These are phyloP conservation scores for Erythrophleum ivorense DNA, from an alignment of 331 rosid species.

Conservation along the genomic window DNA sequence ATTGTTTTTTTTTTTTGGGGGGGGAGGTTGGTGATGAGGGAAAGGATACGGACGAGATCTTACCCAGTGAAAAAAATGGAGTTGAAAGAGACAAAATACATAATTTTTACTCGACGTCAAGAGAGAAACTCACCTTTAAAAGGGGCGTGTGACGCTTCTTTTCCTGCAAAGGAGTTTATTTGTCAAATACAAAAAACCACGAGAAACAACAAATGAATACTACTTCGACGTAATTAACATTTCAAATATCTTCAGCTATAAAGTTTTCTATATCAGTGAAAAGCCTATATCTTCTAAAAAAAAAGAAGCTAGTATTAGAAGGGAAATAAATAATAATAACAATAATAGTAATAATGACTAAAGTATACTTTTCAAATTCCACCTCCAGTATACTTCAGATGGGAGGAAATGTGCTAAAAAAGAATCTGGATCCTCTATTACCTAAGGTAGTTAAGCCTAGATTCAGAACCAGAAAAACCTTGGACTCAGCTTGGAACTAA, in stretches of 20 bases:
- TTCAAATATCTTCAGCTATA: not conserved
- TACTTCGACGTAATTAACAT: not conserved
- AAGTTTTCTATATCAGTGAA: not conserved
- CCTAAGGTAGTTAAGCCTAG: no score
- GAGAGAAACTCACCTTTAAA: slow-evolving; percentile 50
- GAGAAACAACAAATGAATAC: not conserved
- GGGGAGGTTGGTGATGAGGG: no score
- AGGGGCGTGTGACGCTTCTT: slow-evolving; percentile 58
- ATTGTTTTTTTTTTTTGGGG: no score
- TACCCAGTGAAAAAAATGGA: not conserved
- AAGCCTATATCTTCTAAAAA: not conserved
- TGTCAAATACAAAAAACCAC: not conserved
- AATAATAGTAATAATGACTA: not conserved
- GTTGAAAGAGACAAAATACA: not conserved
- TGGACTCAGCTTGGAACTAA: not conserved
- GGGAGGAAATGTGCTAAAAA: not conserved
- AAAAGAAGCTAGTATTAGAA: not conserved
- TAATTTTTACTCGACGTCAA: not conserved
- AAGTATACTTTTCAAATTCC: not conserved
- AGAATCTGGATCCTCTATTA: no score
- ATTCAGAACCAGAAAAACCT: not conserved
- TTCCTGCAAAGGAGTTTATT: slow-evolving; percentile 32
- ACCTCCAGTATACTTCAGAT: not conserved
- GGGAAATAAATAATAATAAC: not conserved
- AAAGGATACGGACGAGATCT: no score